Evolutionary conservation across 1,139 yeast genomes (phyloP).

Genomic region (Kodamaea anthophila): DNA sequence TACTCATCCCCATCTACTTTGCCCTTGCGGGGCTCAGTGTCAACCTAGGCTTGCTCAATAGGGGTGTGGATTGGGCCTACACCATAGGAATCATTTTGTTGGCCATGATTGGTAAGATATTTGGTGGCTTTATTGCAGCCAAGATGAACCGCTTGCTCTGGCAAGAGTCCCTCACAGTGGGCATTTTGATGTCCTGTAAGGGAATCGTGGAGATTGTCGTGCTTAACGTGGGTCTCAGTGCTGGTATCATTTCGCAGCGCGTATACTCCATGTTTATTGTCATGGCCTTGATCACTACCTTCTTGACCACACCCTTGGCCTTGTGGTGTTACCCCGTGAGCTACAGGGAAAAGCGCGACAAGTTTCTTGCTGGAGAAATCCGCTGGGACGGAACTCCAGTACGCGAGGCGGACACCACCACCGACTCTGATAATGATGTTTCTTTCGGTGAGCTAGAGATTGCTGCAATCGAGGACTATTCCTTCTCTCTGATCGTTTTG

Average conservation of each 20-base stretch:
- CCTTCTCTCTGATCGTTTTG: conserved; percentile 21
- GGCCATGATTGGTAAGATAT: conserved; percentile 61
- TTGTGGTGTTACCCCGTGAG: conserved; percentile 51
- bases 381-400: conserved; percentile 31
- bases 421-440: conserved; percentile 4
- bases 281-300: conserved; percentile 73
- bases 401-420: conserved; percentile 3
- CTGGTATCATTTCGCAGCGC: conserved; percentile 56
- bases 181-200: conserved; percentile 82
- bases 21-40: conserved; percentile 72
- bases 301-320: conserved; percentile 69
- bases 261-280: conserved; percentile 76
- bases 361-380: conserved; percentile 33
- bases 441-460: conserved; percentile 10
- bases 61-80: conserved; percentile 73
- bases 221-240: conserved; percentile 63
- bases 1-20: conserved; percentile 70
- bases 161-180: conserved; percentile 71
- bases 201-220: conserved; percentile 83
- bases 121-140: conserved; percentile 63
- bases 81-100: conserved; percentile 57
- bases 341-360: conserved; percentile 49
- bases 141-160: conserved; percentile 54
- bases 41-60: conserved; percentile 54
- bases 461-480: conserved; percentile 14